A percentile compares a stretch with the other conserved stretches of the same genome.
These are phyloP conservation scores for Lichtheimia ornata DNA, from an alignment of 371 early-diverging fungal genomes.

Conservation along the genomic window DNA sequence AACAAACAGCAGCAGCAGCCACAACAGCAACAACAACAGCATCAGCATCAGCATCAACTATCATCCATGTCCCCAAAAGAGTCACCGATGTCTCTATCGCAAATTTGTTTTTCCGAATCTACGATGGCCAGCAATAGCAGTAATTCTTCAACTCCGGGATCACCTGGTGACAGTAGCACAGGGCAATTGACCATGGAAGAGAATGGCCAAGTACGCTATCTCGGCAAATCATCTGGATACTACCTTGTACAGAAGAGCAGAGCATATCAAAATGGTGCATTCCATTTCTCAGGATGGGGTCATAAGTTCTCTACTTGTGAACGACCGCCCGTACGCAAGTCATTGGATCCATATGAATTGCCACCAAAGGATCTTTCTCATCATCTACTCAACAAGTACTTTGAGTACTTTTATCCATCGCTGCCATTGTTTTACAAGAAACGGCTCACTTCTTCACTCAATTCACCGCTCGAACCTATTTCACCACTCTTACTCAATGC, in stretches of 20 bases:
- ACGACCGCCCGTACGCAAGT: slow-evolving; percentile 1
- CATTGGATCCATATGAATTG: slow-evolving; percentile 28
- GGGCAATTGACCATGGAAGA: slow-evolving; percentile 52
- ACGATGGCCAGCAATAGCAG: slow-evolving; percentile 2
- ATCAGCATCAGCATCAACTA: not conserved
- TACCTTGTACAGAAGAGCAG: slow-evolving; percentile 48
- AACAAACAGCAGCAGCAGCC: slow-evolving; percentile 8
- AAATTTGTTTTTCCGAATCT: not conserved
- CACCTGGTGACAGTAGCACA: slow-evolving; percentile 24
- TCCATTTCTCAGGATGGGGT: slow-evolving; percentile 37
- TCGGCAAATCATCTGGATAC: slow-evolving; percentile 51
- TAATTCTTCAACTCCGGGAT: slow-evolving; percentile 3
- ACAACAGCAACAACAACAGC: not conserved
- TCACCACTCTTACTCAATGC: slow-evolving; percentile 52
- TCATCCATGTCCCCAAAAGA: slow-evolving; percentile 2
- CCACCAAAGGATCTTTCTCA: slow-evolving; percentile 57
- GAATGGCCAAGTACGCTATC: slow-evolving; percentile 46
- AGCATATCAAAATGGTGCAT: slow-evolving; percentile 46
- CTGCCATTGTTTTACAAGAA: slow-evolving; percentile 58
- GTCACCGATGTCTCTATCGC: slow-evolving; percentile 6
- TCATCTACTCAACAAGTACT: slow-evolving; percentile 57
- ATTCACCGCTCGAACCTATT: slow-evolving; percentile 21
- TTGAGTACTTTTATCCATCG: slow-evolving; percentile 53
- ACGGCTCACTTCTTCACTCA: slow-evolving; percentile 13
- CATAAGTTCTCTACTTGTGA: slow-evolving; percentile 17